Conservation (phyloP, 768 basidiomycete genomes). For the Amanita rimosa region DNA sequence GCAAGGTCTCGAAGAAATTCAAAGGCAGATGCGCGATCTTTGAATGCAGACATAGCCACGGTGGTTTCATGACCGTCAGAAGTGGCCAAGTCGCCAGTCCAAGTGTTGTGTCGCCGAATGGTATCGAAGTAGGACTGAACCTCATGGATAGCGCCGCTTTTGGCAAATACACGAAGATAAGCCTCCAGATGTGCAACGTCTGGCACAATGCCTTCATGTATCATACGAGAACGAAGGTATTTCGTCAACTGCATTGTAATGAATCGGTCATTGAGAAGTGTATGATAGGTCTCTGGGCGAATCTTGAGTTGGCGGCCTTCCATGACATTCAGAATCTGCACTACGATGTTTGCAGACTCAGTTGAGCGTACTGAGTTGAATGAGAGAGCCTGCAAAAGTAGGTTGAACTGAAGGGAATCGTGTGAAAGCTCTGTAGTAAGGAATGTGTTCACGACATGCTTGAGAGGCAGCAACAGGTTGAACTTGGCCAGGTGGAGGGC, state of each 20-base stretch:
- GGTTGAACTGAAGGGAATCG: constrained; percentile 32
- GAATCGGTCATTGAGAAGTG: constrained; percentile 37
- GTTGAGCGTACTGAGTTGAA: constrained; percentile 26
- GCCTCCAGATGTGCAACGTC: constrained; percentile 33
- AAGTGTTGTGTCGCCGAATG: constrained; percentile 15
- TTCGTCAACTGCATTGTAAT: constrained; percentile 39
- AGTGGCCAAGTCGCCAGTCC: neutral
- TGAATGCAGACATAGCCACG: constrained; percentile 27
- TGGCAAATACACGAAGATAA: constrained; percentile 35
- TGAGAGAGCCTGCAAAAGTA: constrained; percentile 40
- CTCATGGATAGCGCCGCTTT: constrained; percentile 30
- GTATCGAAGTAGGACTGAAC: constrained; percentile 27
- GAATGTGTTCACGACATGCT: constrained; percentile 30
- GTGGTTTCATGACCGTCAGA: constrained; percentile 27
- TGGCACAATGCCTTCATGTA: constrained; percentile 26
- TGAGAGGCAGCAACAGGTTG: constrained; percentile 34
- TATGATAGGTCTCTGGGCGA: constrained; percentile 27
- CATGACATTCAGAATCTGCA: constrained; percentile 36
- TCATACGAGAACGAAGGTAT: constrained; percentile 31
- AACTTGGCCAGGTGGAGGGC: constrained; percentile 39
- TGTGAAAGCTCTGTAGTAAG: constrained; percentile 21
- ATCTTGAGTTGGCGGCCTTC: constrained; percentile 30
- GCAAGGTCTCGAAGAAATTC: constrained; percentile 29
- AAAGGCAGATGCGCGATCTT: constrained; percentile 33
- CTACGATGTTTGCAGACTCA: constrained; percentile 25